phyloP scores from a whole-genome alignment of 2,329 filamentous ascomycete genomes.

The Ilyonectria mors-panacis region DNA sequence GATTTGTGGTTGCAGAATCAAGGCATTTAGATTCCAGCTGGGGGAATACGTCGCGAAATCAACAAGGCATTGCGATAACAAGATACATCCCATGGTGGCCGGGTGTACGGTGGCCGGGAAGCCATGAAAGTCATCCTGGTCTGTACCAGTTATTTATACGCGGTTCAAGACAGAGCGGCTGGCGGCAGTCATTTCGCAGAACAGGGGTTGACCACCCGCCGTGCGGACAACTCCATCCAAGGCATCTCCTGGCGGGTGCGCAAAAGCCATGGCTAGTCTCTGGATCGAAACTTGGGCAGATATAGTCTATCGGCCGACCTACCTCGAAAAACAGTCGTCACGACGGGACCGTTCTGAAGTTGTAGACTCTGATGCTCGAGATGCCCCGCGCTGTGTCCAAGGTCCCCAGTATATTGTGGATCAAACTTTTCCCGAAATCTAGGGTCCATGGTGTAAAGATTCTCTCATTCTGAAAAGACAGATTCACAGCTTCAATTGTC shows the following conservation, averaged over 20 bases:
- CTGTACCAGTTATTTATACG: not conserved
- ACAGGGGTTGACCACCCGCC: not conserved
- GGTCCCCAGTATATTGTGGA: constrained; percentile 33
- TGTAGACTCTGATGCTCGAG: not conserved
- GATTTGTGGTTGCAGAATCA: not conserved
- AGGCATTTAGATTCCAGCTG: not conserved
- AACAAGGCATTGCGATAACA: not conserved
- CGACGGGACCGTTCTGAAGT: not conserved
- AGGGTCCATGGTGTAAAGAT: constrained; percentile 22
- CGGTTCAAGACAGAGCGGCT: not conserved
- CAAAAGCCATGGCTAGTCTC: not conserved
- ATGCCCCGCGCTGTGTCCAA: not conserved
- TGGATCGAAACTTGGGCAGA: not conserved
- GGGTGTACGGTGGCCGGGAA: not conserved
- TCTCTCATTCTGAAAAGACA: constrained; percentile 2
- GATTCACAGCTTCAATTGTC: constrained; percentile 14
- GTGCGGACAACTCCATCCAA: not conserved
- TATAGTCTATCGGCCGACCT: not conserved
- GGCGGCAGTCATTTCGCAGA: not conserved
- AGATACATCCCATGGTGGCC: not conserved
- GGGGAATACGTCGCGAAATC: not conserved
- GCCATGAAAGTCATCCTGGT: not conserved
- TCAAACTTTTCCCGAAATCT: constrained; percentile 46
- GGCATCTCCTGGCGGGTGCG: not conserved
- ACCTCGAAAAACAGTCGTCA: not conserved